Evolutionary conservation across 1,284 basidiomycete genomes (phyloP), one percentile per base, ranked within the genome.

Genomic region (Trichosporon asahii): DNA sequence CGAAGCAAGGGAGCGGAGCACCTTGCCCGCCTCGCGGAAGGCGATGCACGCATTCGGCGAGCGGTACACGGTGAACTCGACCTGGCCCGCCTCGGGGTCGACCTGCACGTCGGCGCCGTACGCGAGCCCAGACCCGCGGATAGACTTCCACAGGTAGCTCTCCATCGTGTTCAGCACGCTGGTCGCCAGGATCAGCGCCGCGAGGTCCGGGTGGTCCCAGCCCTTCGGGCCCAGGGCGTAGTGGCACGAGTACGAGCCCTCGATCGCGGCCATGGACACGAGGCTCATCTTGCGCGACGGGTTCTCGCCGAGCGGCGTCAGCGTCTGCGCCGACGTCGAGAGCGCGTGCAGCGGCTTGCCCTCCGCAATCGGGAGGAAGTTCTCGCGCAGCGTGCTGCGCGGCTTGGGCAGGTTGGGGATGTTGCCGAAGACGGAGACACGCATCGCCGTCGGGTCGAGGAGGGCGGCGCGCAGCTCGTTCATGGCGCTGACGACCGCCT

Each of bases 101-200:
- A 90, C 83, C 1, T 87, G 86, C 65, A 95, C 88, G 75, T 89
- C 89, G 21, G 95, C 94, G 15, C 95, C 95, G 78, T 99, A 99
- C 0, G 97, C 97, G 60, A 98, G 85, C 15, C 95, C 95, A 66
- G 92, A 90, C 2, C 95, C 95, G 69, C 95, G 90, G 73, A 98
- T 94, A 71, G 90, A 91, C 90, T 83, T 81, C 96, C 97, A 99
- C 69, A 99, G 88, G 82, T 91, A 98, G 74, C 92, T 92, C 85
- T 99, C 97, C 65, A 95, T 90, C 2, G 94, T 96, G 76, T 98
- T 98, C 64, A 99, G 85, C 3, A 95, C 89, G 73, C 95, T 91
- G 7, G 91, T 84, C 0, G 95, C 90, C n/a, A 99, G 88, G 37
- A 90, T 88, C 37, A 98, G 84, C 15, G 91, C 91, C 0, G 96